phyloP scores from a whole-genome alignment of 164 flowering plant genomes.

The Magnolia changhungtana region DNA sequence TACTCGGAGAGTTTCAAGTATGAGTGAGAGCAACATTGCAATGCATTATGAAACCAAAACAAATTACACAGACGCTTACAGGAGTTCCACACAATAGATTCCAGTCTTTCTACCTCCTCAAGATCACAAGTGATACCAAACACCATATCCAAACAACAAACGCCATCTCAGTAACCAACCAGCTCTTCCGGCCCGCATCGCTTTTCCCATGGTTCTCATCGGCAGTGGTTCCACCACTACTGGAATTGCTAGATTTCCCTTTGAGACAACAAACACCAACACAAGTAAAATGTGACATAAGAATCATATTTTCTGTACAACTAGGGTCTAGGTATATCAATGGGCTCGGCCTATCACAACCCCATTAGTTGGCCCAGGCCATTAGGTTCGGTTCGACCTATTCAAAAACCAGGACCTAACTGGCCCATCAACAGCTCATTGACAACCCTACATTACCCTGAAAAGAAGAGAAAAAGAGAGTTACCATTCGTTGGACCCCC shows the following conservation, averaged over 20 bases:
- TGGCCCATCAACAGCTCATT: too few relatives aligned
- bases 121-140: slow-evolving; percentile 6
- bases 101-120: not conserved
- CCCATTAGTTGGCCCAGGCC: too few relatives aligned
- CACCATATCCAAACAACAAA: slow-evolving; percentile 27
- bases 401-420: too few relatives aligned
- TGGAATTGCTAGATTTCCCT: not conserved
- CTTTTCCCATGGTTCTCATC: not conserved
- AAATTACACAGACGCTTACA: not conserved
- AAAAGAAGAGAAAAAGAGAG: not conserved
- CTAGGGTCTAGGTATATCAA: too few relatives aligned
- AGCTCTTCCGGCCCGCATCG: not conserved
- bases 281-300: not conserved
- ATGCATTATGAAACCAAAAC: not conserved
- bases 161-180: not conserved
- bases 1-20: too few relatives aligned
- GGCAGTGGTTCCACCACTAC: not conserved
- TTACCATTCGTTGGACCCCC: slow-evolving; percentile 7
- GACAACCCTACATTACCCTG: too few relatives aligned
- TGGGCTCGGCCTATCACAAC: too few relatives aligned
- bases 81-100: not conserved
- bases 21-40: not conserved
- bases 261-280: not conserved
- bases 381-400: too few relatives aligned
- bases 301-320: not conserved